Percentiles rank a stretch among this genome's conserved stretches.
Conservation (phyloP, 2,329 filamentous ascomycete genomes). For the Trichophyton schoenleinii region DNA sequence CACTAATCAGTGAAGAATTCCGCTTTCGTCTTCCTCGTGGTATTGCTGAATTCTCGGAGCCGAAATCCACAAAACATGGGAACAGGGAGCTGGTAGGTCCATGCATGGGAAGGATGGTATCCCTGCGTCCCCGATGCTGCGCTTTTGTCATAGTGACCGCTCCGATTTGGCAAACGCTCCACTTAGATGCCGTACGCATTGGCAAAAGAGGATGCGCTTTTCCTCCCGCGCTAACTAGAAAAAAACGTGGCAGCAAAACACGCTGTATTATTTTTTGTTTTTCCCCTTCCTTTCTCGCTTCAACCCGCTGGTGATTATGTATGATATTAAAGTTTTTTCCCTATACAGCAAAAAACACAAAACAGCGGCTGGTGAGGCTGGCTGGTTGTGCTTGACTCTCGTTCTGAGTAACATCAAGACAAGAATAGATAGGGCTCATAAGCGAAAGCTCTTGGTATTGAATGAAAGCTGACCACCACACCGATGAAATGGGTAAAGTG, state of each 20-base stretch:
- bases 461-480: not conserved
- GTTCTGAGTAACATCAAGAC: not conserved
- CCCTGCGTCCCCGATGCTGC: not conserved
- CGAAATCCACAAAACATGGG: not conserved
- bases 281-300: not conserved
- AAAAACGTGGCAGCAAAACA: constrained; percentile 1
- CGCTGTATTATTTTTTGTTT: not conserved
- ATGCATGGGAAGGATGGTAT: not conserved
- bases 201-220: not conserved
- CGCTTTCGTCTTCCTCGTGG: not conserved
- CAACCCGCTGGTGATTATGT: not conserved
- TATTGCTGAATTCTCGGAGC: not conserved
- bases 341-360: not conserved
- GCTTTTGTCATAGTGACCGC: not conserved
- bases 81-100: not conserved
- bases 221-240: not conserved
- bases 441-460: not conserved
- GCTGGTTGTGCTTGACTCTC: not conserved
- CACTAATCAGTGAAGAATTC: not conserved
- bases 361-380: not conserved
- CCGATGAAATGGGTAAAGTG: not conserved
- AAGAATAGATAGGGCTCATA: not conserved
- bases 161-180: not conserved
- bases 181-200: not conserved
- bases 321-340: not conserved